Conservation (phyloP, 495 filamentous ascomycete species). For the Aspergillus olivimuriae region DNA sequence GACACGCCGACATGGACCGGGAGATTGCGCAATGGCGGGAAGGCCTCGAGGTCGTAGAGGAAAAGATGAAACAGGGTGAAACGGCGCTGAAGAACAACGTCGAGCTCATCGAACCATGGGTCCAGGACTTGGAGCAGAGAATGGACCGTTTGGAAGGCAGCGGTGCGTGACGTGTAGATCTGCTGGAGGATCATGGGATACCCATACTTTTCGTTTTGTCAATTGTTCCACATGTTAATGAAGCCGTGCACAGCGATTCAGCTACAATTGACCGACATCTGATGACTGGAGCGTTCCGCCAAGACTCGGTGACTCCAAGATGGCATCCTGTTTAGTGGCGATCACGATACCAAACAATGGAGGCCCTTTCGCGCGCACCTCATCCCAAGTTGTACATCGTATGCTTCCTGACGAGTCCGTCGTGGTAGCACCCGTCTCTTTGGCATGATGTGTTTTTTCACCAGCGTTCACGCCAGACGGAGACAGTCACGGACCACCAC, state of each 20-base stretch:
- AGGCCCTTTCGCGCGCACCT: too few relatives aligned
- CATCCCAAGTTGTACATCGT: too few relatives aligned
- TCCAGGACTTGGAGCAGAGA: slow-evolving; percentile 76
- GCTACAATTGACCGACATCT: too few relatives aligned
- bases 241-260: background rate
- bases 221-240: background rate
- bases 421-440: too few relatives aligned
- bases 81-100: slow-evolving; percentile 69
- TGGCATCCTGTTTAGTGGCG: too few relatives aligned
- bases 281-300: too few relatives aligned
- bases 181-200: slow-evolving; percentile 4
- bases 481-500: too few relatives aligned
- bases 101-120: slow-evolving; percentile 77
- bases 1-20: slow-evolving; percentile 72
- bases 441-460: too few relatives aligned
- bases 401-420: too few relatives aligned
- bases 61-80: slow-evolving; percentile 60
- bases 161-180: slow-evolving; percentile 8
- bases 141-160: slow-evolving; percentile 47
- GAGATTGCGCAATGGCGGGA: slow-evolving; percentile 86
- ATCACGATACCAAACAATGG: too few relatives aligned
- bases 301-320: too few relatives aligned
- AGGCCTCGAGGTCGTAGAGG: slow-evolving; percentile 72
- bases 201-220: slow-evolving; percentile 4
- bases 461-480: too few relatives aligned